Evolutionary conservation across 768 basidiomycete genomes (phyloP).

Genomic region (Strobilomyces echinocephalus): DNA sequence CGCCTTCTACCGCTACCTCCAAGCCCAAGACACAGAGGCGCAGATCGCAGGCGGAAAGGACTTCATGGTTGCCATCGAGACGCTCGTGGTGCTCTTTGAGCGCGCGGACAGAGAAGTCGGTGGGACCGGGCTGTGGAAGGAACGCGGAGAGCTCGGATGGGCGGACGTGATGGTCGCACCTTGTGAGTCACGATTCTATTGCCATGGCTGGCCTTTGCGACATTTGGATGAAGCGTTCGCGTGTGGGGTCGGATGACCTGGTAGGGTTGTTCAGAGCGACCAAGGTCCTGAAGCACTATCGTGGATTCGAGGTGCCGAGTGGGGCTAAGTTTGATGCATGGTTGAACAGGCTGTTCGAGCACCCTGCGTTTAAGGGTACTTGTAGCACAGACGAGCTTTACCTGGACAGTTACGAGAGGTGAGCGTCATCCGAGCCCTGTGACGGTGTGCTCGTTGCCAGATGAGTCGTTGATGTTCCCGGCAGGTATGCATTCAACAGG

Average conservation of each 20-base stretch:
- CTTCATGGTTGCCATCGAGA: constrained; percentile 47
- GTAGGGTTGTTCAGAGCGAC: constrained; percentile 66
- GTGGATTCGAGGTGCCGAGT: constrained; percentile 55
- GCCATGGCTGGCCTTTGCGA: neutral
- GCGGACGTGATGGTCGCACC: constrained; percentile 66
- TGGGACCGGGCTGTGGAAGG: constrained; percentile 55
- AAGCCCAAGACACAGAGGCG: constrained; percentile 54
- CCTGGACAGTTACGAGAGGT: constrained; percentile 70
- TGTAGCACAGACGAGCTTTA: constrained; percentile 67
- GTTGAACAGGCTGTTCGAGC: constrained; percentile 48
- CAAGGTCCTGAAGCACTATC: constrained; percentile 61
- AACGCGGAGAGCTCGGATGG: constrained; percentile 53
- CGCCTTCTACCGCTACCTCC: constrained; percentile 69
- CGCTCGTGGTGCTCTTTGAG: constrained; percentile 51
- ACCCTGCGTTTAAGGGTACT: constrained; percentile 62
- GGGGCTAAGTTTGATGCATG: constrained; percentile 49
- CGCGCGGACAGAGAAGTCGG: constrained; percentile 44
- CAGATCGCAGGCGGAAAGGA: constrained; percentile 53
- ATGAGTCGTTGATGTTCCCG: neutral
- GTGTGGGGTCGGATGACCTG: too few species aligned
- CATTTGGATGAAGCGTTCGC: too few species aligned
- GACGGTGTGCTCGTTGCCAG: too few species aligned
- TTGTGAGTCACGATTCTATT: constrained; percentile 39
- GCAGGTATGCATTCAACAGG: constrained; percentile 70
- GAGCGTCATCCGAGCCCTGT: constrained; percentile 5